Percentiles rank a stretch among this genome's conserved stretches.
These are phyloP conservation scores for Trichophaea hybrida DNA, from an alignment of 2,329 filamentous ascomycete genomes.

Conservation along the genomic window DNA sequence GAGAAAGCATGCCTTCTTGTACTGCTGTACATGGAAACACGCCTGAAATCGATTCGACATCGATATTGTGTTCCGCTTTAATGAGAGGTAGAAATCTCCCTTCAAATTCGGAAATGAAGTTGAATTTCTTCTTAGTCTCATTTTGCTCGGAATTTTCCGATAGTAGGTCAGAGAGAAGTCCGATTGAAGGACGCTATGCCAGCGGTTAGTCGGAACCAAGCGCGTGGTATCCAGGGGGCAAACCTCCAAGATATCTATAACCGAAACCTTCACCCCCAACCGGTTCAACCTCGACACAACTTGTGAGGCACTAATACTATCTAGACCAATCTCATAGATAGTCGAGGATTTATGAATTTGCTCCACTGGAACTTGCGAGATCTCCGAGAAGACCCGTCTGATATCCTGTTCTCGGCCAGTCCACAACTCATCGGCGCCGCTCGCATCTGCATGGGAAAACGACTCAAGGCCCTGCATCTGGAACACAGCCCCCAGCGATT, in stretches of 20 bases:
- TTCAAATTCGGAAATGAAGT: background rate
- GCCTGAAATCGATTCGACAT: conserved; percentile 35
- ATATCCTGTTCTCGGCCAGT: conserved; percentile 40
- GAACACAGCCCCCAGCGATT: conserved; percentile 29
- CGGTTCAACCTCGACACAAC: conserved; percentile 54
- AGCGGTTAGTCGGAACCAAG: conserved; percentile 12
- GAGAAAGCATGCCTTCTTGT: conserved; percentile 65
- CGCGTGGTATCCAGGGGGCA: conserved; percentile 2
- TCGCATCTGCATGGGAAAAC: background rate
- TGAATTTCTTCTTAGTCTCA: background rate
- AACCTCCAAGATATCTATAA: conserved; percentile 59
- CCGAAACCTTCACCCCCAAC: conserved; percentile 44
- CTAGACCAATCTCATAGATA: conserved; percentile 76
- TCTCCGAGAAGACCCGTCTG: conserved; percentile 41
- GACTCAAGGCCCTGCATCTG: conserved; percentile 19
- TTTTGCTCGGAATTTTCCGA: background rate
- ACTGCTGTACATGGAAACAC: conserved; percentile 65
- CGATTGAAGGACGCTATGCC: conserved; percentile 31
- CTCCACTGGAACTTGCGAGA: conserved; percentile 40
- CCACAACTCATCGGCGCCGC: conserved; percentile 33
- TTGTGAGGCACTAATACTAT: conserved; percentile 77
- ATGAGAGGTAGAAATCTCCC: background rate
- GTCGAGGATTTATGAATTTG: conserved; percentile 49
- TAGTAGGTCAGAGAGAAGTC: conserved; percentile 29
- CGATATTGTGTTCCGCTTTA: background rate